These are phyloP conservation scores for Lepidium didymum DNA, from an alignment of 345 rosid genomes.

Conservation along the genomic window DNA sequence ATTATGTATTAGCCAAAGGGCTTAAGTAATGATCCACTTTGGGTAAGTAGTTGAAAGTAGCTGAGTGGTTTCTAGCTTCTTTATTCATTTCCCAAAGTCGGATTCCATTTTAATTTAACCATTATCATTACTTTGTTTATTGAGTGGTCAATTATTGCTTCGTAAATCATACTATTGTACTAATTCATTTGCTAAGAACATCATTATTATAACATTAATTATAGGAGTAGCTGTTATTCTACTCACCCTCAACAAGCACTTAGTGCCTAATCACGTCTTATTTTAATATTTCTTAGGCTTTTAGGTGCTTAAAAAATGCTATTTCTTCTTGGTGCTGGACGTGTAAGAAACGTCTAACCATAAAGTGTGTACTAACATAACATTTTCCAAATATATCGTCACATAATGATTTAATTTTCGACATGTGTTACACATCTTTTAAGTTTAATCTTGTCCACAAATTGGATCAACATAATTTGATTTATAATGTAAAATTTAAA, in stretches of 20 bases:
- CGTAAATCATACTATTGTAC: not conserved
- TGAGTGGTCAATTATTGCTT: not conserved
- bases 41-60: conserved; percentile 30
- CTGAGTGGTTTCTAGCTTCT: conserved; percentile 27
- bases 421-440: not conserved
- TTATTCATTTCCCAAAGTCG: not conserved
- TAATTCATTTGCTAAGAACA: not conserved
- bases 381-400: too few relatives aligned
- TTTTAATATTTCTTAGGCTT: not conserved
- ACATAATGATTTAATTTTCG: not conserved
- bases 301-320: not conserved
- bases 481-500: too few relatives aligned
- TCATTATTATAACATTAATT: not conserved
- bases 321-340: conserved; percentile 21
- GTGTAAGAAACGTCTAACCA: conserved; percentile 27
- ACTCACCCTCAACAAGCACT: conserved; percentile 28
- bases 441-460: not conserved
- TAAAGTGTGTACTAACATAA: too few relatives aligned
- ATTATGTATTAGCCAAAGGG: not conserved
- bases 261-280: conserved; percentile 29
- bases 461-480: too few relatives aligned
- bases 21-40: conserved; percentile 21
- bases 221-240: conserved; percentile 24
- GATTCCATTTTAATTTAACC: not conserved
- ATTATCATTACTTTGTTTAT: not conserved